Conservation (phyloP, 1,139 yeast genomes). For the Candida anutae region DNA sequence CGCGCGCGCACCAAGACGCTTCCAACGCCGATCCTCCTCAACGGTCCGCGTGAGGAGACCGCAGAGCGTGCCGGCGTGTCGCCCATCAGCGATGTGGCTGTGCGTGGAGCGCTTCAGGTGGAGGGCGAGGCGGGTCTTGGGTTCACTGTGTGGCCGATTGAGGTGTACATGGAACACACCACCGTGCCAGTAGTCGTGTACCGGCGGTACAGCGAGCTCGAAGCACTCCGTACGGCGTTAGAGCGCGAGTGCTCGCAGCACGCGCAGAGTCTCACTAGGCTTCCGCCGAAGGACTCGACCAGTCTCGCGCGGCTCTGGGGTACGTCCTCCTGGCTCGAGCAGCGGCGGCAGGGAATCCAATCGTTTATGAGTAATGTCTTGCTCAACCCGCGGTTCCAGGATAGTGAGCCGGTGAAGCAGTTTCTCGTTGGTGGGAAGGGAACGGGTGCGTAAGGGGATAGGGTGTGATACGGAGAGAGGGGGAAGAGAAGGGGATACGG, state of each 20-base stretch:
- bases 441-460: not conserved
- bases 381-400: conserved; percentile 54
- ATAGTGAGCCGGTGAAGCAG: conserved; percentile 37
- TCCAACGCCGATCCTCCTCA: no score
- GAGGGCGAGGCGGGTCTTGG: conserved; percentile 30
- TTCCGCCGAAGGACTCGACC: conserved; percentile 59
- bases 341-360: conserved; percentile 61
- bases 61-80: no score
- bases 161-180: conserved; percentile 37
- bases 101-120: conserved; percentile 32
- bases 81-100: conserved; percentile 31
- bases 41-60: no score
- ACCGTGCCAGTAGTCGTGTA: conserved; percentile 35
- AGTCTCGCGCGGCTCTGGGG: conserved; percentile 42
- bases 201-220: conserved; percentile 64
- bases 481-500: no score
- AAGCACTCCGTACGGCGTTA: conserved; percentile 36
- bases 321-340: conserved; percentile 44
- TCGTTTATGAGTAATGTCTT: conserved; percentile 64
- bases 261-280: no score
- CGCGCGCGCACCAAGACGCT: no score
- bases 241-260: no score
- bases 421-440: conserved; percentile 30
- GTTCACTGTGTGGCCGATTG: conserved; percentile 43
- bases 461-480: no score